Evolutionary conservation across 805 yeast species (phyloP).

Genomic region (Zygotorulaspora sp.): DNA sequence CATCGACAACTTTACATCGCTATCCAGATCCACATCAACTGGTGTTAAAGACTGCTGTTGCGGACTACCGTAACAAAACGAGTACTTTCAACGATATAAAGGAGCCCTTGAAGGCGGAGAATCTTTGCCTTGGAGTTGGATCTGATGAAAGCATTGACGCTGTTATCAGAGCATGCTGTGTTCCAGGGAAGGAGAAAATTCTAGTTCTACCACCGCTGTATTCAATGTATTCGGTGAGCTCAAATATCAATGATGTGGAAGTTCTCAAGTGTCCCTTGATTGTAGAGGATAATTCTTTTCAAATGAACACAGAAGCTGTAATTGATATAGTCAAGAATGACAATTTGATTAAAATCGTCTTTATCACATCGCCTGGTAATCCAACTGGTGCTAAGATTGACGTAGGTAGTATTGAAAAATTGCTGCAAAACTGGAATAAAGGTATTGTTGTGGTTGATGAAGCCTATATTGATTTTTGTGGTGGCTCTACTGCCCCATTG

Average conservation of each 20-base stretch:
- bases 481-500: constrained; percentile 67
- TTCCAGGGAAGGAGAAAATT: constrained; percentile 78
- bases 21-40: constrained; percentile 97
- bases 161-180: constrained; percentile 75
- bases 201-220: constrained; percentile 92
- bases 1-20: constrained; percentile 68
- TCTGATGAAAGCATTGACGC: constrained; percentile 95
- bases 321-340: constrained; percentile 51
- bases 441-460: constrained; percentile 88
- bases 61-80: constrained; percentile 59
- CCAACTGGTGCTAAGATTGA: constrained; percentile 76
- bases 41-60: constrained; percentile 65
- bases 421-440: constrained; percentile 53
- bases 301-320: constrained; percentile 55
- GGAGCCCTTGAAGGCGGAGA: constrained; percentile 48
- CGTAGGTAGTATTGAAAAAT: constrained; percentile 43
- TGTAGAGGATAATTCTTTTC: constrained; percentile 53
- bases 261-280: constrained; percentile 66
- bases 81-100: constrained; percentile 21
- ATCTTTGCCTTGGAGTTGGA: constrained; percentile 91
- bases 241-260: constrained; percentile 82
- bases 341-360: constrained; percentile 62
- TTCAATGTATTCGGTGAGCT: constrained; percentile 93
- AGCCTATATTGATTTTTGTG: constrained; percentile 89
- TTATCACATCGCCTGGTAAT: constrained; percentile 93